These are phyloP conservation scores for Paramyrothecium sp. DNA, from an alignment of 2,329 filamentous ascomycete species.

Conservation along the genomic window DNA sequence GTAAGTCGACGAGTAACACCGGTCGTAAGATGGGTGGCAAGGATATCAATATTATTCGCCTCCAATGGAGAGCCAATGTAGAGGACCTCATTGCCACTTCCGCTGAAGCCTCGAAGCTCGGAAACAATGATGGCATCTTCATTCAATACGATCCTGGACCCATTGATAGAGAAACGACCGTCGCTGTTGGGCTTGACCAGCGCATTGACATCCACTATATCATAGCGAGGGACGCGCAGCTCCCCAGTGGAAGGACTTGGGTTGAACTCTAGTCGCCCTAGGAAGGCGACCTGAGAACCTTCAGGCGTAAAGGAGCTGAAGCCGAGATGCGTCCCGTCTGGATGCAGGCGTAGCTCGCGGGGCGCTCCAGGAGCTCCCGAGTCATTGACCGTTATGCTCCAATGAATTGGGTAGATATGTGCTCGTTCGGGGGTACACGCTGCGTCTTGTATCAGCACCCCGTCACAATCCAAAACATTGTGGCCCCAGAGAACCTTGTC, in stretches of 20 bases:
- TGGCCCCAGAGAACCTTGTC: conserved; percentile 29
- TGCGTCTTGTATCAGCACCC: conserved; percentile 26
- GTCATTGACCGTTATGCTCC: conserved; percentile 26
- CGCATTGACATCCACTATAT: conserved; percentile 34
- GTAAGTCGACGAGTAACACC: conserved; percentile 40
- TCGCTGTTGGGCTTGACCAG: conserved; percentile 22
- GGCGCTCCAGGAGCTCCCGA: conserved; percentile 27
- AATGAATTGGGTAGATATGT: conserved; percentile 39
- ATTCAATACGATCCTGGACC: conserved; percentile 25
- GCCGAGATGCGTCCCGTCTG: conserved; percentile 40
- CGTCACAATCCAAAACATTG: conserved; percentile 36
- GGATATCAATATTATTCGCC: conserved; percentile 43
- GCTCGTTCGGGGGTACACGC: conserved; percentile 33
- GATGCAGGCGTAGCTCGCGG: conserved; percentile 43
- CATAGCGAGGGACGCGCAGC: conserved; percentile 31
- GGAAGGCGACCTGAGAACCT: conserved; percentile 27
- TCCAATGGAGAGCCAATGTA: conserved; percentile 39
- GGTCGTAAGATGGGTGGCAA: conserved; percentile 36
- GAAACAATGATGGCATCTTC: conserved; percentile 32
- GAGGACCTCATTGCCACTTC: conserved; percentile 36
- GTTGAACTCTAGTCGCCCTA: conserved; percentile 39
- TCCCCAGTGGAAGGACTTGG: conserved; percentile 23
- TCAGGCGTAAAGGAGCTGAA: conserved; percentile 34
- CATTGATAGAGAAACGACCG: conserved; percentile 18
- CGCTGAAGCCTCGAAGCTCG: conserved; percentile 43